These are phyloP conservation scores for Fusarium tanahbumbuense DNA, from an alignment of 2,329 filamentous ascomycete species.

Conservation along the genomic window DNA sequence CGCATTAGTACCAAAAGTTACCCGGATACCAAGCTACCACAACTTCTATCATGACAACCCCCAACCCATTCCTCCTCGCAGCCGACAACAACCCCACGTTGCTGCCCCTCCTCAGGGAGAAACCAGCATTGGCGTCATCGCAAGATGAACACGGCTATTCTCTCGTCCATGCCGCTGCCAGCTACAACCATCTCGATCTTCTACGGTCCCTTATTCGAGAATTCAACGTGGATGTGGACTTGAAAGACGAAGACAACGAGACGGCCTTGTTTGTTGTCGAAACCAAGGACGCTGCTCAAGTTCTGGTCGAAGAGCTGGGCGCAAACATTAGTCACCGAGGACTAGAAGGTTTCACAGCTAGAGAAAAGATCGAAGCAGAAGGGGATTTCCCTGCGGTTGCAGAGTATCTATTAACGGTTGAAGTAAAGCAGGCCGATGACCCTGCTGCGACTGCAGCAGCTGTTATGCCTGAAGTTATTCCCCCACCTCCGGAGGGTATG, in stretches of 20 bases:
- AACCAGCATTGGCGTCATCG: conserved; percentile 79
- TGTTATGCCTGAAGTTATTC: conserved; percentile 57
- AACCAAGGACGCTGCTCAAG: conserved; percentile 79
- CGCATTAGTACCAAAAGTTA: neutral
- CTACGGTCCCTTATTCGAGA: conserved; percentile 80
- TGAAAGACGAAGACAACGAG: conserved; percentile 91
- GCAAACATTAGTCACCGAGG: conserved; percentile 75
- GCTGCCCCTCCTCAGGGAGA: conserved; percentile 76
- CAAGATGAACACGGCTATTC: conserved; percentile 96
- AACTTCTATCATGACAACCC: conserved; percentile 19
- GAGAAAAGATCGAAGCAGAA: conserved; percentile 73
- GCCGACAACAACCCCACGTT: conserved; percentile 83
- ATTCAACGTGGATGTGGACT: conserved; percentile 81
- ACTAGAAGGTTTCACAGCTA: conserved; percentile 80
- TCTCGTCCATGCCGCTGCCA: conserved; percentile 90
- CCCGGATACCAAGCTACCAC: neutral
- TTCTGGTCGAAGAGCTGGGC: conserved; percentile 84
- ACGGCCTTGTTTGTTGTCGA: conserved; percentile 96
- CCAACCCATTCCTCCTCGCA: conserved; percentile 79
- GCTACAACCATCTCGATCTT: conserved; percentile 88
- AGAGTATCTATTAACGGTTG: conserved; percentile 33
- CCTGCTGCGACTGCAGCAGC: conserved; percentile 47
- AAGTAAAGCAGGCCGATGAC: conserved; percentile 44
- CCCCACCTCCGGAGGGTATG: conserved; percentile 79
- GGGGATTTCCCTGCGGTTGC: conserved; percentile 42